Percentiles rank a stretch among this genome's conserved stretches.
Evolutionary conservation across 148 eudicot genomes (phyloP).

Genomic region (Chenopodium berlandieri): DNA sequence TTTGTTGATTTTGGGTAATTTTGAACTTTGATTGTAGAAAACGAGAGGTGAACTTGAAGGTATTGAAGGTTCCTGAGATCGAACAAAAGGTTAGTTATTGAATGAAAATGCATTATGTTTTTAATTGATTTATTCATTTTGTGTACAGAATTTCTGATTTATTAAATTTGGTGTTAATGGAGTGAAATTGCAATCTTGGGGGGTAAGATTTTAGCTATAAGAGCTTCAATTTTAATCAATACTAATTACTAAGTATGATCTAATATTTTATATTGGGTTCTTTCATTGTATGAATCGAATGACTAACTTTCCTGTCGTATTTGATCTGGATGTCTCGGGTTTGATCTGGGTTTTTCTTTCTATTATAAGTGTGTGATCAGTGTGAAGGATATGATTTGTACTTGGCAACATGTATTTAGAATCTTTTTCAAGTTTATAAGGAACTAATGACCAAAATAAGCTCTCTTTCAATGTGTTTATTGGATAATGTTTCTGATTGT

Average conservation of each 20-base stretch:
- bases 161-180: neutral
- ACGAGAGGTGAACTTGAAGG: slow-evolving; percentile 98
- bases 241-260: too few relatives aligned
- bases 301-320: neutral
- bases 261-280: neutral
- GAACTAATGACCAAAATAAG: too few relatives aligned
- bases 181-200: neutral
- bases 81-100: slow-evolving; percentile 73
- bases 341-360: too few relatives aligned
- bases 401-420: neutral
- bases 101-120: neutral
- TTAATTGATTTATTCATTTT: neutral
- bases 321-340: too few relatives aligned
- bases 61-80: slow-evolving; percentile 99
- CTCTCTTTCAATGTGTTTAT: neutral
- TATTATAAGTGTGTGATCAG: neutral
- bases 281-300: neutral
- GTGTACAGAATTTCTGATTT: neutral
- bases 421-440: too few relatives aligned
- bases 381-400: neutral
- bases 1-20: slow-evolving; percentile 9
- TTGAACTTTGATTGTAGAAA: slow-evolving; percentile 48
- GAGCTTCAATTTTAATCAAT: neutral
- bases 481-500: neutral
- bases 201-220: neutral